A percentile compares a stretch with the other conserved stretches of the same genome.
Evolutionary conservation across 2,329 filamentous ascomycete species (phyloP).

Genomic region (Penicillium sp.): DNA sequence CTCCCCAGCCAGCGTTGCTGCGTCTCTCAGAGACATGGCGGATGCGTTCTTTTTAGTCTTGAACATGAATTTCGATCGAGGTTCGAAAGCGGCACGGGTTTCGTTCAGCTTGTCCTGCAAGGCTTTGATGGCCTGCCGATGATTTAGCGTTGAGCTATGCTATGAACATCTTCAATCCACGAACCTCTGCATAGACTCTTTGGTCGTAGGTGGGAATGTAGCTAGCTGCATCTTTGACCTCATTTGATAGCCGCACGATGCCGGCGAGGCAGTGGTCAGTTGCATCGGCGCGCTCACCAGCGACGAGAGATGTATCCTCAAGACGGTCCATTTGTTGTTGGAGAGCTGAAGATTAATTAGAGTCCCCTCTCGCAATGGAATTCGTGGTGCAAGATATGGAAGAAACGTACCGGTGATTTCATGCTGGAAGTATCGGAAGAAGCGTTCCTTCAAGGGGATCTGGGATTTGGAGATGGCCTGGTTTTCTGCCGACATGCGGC

Average conservation of each 20-base stretch:
- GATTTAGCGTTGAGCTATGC: neutral
- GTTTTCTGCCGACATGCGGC: constrained; percentile 32
- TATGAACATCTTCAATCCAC: neutral
- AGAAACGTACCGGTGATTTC: constrained; percentile 61
- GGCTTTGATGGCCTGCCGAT: constrained; percentile 64
- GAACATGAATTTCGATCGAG: constrained; percentile 80
- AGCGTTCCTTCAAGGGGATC: constrained; percentile 62
- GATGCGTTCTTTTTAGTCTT: constrained; percentile 56
- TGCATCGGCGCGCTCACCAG: constrained; percentile 72
- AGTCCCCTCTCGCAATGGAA: neutral
- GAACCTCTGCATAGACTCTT: constrained; percentile 73
- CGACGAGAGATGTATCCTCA: constrained; percentile 56
- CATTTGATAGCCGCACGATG: constrained; percentile 73
- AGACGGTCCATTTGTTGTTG: constrained; percentile 71
- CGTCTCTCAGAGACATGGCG: constrained; percentile 53
- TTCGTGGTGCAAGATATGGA: neutral
- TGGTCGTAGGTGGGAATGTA: constrained; percentile 87
- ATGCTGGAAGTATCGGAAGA: constrained; percentile 77
- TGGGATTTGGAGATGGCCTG: constrained; percentile 34
- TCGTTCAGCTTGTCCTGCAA: constrained; percentile 73
- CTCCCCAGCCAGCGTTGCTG: constrained; percentile 50
- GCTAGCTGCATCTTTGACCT: constrained; percentile 76
- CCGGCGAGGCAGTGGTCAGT: constrained; percentile 73
- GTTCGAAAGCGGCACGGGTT: constrained; percentile 61
- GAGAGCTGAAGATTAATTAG: constrained; percentile 52